These are phyloP conservation scores for Umbilicus rupestris DNA, from an alignment of 164 flowering plant genomes.

Conservation along the genomic window DNA sequence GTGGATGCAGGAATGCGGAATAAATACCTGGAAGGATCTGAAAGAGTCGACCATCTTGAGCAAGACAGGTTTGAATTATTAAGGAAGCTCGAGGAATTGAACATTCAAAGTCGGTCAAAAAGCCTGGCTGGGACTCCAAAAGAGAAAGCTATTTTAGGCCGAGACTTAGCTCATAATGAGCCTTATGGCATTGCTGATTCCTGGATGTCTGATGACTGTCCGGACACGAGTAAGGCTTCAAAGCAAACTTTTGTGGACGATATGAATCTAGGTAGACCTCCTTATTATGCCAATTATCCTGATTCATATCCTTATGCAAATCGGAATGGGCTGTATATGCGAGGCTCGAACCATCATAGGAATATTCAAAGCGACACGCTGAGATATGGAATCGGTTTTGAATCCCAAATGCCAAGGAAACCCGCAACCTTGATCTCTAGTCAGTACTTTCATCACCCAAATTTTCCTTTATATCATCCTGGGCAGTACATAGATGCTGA, in stretches of 20 bases:
- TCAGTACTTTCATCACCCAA: neutral
- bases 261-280: conserved; percentile 3
- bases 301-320: conserved; percentile 1
- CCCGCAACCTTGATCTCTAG: neutral
- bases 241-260: neutral
- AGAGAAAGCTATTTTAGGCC: conserved; percentile 30
- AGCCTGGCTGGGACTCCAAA: conserved; percentile 33
- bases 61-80: conserved; percentile 61
- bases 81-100: conserved; percentile 65
- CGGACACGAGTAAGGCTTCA: neutral
- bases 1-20: neutral
- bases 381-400: conserved; percentile 2
- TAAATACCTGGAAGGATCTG: conserved; percentile 21
- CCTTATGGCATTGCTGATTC: conserved; percentile 27
- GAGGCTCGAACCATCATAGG: neutral
- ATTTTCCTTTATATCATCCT: conserved; percentile 1
- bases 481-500: conserved; percentile 8
- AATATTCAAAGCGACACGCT: conserved; percentile 4
- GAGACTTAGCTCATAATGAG: conserved; percentile 27
- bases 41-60: conserved; percentile 22
- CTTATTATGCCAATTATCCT: neutral
- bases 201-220: conserved; percentile 19
- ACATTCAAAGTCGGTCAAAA: conserved; percentile 44
- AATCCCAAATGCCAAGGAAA: neutral
- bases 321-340: neutral